Percentiles rank a stretch among this genome's conserved stretches.
phyloP scores from a whole-genome alignment of 106 monocot species.

The Gastrodia elata region DNA sequence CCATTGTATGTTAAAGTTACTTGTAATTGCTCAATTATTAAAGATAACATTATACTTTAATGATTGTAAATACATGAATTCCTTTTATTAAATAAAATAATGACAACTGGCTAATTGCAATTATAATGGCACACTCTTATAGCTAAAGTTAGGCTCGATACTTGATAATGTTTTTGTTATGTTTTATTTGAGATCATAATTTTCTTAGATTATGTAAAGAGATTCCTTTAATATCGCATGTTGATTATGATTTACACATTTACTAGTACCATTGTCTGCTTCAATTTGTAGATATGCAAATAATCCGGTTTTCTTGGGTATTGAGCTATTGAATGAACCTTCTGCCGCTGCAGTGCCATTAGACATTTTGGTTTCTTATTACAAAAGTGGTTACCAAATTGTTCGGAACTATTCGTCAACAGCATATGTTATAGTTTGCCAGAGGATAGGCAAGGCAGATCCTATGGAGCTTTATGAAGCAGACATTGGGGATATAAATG shows the following conservation, averaged over 20 bases:
- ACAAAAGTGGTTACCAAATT: conserved; percentile 60
- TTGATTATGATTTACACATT: neutral
- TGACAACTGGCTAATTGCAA: no score
- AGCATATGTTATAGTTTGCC: conserved; percentile 71
- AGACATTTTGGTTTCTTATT: conserved; percentile 66
- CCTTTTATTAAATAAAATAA: no score
- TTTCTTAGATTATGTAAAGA: neutral
- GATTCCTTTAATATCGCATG: neutral
- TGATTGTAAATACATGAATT: no score
- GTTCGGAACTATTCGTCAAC: conserved; percentile 58
- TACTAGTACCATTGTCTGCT: neutral
- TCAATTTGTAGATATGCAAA: conserved; percentile 46
- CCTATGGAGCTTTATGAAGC: conserved; percentile 73
- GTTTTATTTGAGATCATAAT: neutral
- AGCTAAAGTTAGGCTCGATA: no score
- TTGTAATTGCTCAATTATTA: no score
- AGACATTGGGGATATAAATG: conserved; percentile 50
- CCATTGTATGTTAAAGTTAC: no score
- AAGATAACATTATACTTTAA: no score
- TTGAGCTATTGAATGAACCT: conserved; percentile 83
- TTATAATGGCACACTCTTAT: no score
- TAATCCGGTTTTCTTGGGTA: conserved; percentile 58
- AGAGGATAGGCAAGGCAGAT: conserved; percentile 85
- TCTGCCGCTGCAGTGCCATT: conserved; percentile 57
- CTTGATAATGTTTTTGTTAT: no score